Percentiles rank a stretch among this genome's conserved stretches.
These are phyloP conservation scores for Serendipita sp. DNA, from an alignment of 768 basidiomycete genomes.

Conservation along the genomic window DNA sequence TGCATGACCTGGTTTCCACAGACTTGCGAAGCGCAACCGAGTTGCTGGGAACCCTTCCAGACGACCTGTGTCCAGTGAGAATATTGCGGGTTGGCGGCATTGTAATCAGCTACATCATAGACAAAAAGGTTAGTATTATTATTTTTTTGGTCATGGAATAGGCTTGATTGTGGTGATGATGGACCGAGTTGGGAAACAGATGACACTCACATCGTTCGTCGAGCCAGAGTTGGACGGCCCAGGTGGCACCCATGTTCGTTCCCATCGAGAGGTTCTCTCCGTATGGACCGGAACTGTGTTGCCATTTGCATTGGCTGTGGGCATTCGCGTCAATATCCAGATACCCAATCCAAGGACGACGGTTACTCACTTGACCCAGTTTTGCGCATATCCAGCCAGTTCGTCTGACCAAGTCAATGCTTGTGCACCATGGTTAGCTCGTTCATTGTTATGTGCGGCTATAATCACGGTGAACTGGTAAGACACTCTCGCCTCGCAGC, in stretches of 20 bases:
- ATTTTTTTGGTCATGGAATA: no score
- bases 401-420: constrained; percentile 32
- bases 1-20: constrained; percentile 36
- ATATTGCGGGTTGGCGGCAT: constrained; percentile 31
- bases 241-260: constrained; percentile 29
- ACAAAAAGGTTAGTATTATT: no score
- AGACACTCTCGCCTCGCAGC: no score
- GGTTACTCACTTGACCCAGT: constrained; percentile 36
- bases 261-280: constrained; percentile 43
- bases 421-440: constrained; percentile 26
- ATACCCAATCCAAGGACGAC: background rate
- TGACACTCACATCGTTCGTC: constrained; percentile 26
- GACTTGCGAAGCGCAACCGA: constrained; percentile 38
- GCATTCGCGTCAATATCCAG: background rate
- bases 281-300: constrained; percentile 28
- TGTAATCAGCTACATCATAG: constrained; percentile 14
- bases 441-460: constrained; percentile 31
- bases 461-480: background rate
- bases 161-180: no score
- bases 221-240: constrained; percentile 33
- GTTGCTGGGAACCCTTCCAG: constrained; percentile 42
- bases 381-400: constrained; percentile 31
- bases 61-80: constrained; percentile 49
- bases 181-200: background rate
- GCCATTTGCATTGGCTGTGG: constrained; percentile 17